Evolutionary conservation across 495 filamentous ascomycete genomes (phyloP), one percentile per base, ranked within the genome.

Genomic region (Cladorrhinum samala): DNA sequence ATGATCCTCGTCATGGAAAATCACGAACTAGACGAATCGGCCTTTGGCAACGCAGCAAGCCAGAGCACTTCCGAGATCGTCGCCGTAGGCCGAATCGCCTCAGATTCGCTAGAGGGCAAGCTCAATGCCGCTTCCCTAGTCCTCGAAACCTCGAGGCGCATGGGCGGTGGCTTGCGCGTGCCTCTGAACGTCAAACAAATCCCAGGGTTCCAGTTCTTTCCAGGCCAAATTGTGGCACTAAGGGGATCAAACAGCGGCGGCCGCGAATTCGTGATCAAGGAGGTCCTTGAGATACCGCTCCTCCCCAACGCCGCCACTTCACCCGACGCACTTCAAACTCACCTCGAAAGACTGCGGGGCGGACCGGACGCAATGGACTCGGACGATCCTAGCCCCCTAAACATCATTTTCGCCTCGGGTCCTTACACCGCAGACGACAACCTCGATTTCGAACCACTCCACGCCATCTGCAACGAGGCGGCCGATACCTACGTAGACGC

Each of bases 381-480:
- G 0, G 79, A 77, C 57, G 69, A 73, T 16, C 78, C 77, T 6
- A 66, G 74, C 18, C 88, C 90, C 2, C 71, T 96, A 8, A 91
- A 78, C 57, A 70, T 94, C 38, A 71, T 95, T 38, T 70, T 93
- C 27, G 87, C 84, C 25, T 81, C 89, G 1, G 93, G 93, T 2
- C 93, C 93, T 1, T 98, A 92, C 69, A 94, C 92, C 0, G 81
- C 91, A 17, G 89, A 95, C 58, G 87, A 91, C 59, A 93, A 93
- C 60, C 81, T 98, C 41, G 82, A 84, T 53, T 98, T 93, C 65
- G 87, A 93, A 58, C 83, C 93, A 3, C 73, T 98, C 0, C 80
- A 88, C 44, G 83, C 88, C 38, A 76, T 98, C 9, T 92, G 91
- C 66, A 74, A 77, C 54, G 82, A 83, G 58, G 91, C 91, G 19